Base-by-base conservation (phyloP, 2,329 filamentous ascomycete genomes). In the Verticillium longisporum region DNA sequence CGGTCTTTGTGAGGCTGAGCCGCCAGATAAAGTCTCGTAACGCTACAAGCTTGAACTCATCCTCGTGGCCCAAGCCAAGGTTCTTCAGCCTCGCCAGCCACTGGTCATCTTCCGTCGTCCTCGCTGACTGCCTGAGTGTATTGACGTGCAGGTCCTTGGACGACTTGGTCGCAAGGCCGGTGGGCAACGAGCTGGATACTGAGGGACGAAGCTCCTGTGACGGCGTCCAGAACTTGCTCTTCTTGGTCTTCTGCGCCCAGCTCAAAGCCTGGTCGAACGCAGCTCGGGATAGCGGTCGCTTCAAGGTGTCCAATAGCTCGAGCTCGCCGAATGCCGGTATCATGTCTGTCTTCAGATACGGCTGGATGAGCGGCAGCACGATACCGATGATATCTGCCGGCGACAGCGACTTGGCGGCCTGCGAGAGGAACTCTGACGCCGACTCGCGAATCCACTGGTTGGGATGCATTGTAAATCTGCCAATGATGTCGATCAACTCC, bases 401-500 rank as follows among this genome's bases (percentile, higher is more conserved):
- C 0, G 91, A 90, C 15, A 98, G 74, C 68, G 89, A 92, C 61
- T 81, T 88, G 1, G 90, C 88, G 1, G 91, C 86, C 60, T 89
- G 86, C 3, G 91, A 86, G 41, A 98, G 79, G 67, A 97, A 96
- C 65, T 94, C 88, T 7, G 90, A 85, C 2, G 94, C 88, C 10
- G 94, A 91, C 75, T 98, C 94, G 41, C 94, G 86, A 59, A 99
- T 93, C 94, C 95, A 99, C 9, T 91, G 79, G 67, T 97, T 98
- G 0, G 95, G 95, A 71, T 99, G 95, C 80, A 97, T 88, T 13
- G 93, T 88, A 69, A 98, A 97, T 3, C 92, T 86, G 6, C 85
- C 88, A 14, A 94, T 85, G 45, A 94, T 87, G 63, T 96, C 89
- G 26, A 96, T 86, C 45, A 99, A 79, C 70, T 97, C 92, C 88